Evolutionary conservation across 768 basidiomycete genomes (phyloP), one percentile per base, ranked within the genome.

Genomic region (Lyophyllum decastes): DNA sequence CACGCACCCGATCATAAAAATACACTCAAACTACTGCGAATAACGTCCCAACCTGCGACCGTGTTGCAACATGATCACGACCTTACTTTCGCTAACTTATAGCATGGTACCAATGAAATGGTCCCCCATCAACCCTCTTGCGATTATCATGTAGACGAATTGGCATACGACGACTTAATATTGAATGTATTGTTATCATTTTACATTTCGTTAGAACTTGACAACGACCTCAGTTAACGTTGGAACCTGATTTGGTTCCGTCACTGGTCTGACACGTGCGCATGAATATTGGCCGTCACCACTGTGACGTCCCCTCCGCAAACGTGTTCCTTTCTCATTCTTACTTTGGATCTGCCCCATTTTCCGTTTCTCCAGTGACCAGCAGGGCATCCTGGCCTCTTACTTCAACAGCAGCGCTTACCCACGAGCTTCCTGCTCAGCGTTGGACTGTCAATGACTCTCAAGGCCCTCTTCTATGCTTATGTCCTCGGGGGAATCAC

Each of bases 401-500:
- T 24, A 55, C 41, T 54, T 52, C 53, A 53, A 53, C 52, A 49
- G 46, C 56, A 53, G 59, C 45, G 21, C 43, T 22, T 25, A 24
- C 40, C 27, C 19, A 44, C 48, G 51, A 49, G 41, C 33, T 19
- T 46, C 26, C 47, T 26, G 25, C 17, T 22, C 17, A 26, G 25
- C 41, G 17, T 47, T 30, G 49, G 47, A 50, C 35, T 40, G 30
- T 41, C 27, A 60, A 91, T 92, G 90, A 82, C 81, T 55, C 68
- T 92, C 64, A 87, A 81, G 67, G 83, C 88, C 2, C 72, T 94
- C 50, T 64, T 93, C 60, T 87, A 95, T 68, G 90, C 90, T 33
- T 97, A 97, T 72, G 74, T 97, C 58, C 78, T 97, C 44, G 95
- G 95, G 53, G 95, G 94, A 44, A 59, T 97, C 61, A 96, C 95